These are phyloP conservation scores for sunflower (Helianthus annuus) DNA, from an alignment of 129 eudicot genomes.

Conservation along the genomic window DNA sequence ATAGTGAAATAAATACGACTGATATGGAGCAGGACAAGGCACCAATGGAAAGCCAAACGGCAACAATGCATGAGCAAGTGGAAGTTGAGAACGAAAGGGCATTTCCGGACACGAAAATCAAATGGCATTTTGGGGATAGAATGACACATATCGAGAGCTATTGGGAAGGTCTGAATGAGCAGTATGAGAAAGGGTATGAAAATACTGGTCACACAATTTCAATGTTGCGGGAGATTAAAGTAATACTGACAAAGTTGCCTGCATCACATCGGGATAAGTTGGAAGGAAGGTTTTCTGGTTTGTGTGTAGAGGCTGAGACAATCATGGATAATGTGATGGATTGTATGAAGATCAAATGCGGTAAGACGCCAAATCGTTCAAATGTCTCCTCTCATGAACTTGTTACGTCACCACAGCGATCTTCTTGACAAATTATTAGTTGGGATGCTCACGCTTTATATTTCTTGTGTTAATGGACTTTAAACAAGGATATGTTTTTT, in stretches of 20 bases:
- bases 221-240: not conserved
- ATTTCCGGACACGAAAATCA: not conserved
- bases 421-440: too few species aligned
- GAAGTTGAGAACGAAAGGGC: not conserved
- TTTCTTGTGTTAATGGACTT: too few species aligned
- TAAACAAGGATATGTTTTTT: too few species aligned
- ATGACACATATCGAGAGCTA: not conserved
- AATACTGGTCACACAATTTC: not conserved
- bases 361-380: too few species aligned
- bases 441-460: too few species aligned
- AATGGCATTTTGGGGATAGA: not conserved
- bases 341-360: too few species aligned
- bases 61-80: not conserved
- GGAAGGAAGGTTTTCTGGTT: not conserved
- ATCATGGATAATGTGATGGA: too few species aligned
- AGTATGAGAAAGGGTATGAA: not conserved
- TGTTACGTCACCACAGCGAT: too few species aligned
- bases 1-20: not conserved
- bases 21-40: not conserved
- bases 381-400: too few species aligned
- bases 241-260: not conserved
- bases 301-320: too few species aligned
- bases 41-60: not conserved
- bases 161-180: not conserved
- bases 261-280: not conserved